Evolutionary conservation across 2,329 filamentous ascomycete genomes (phyloP), one percentile per base, ranked within the genome.

Genomic region (Sporothrix phasma): DNA sequence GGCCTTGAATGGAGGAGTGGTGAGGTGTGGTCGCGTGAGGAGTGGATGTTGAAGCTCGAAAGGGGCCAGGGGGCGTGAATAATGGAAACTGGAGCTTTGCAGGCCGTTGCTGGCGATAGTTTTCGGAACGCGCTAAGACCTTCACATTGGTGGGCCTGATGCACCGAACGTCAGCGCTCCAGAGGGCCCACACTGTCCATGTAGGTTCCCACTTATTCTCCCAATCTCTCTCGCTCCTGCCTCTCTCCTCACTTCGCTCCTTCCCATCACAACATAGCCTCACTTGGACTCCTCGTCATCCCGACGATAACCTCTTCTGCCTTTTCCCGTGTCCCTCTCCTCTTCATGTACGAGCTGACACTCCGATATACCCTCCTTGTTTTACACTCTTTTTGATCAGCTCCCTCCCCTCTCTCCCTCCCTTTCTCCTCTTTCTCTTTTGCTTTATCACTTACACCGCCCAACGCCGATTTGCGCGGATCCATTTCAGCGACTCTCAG

Each of bases 171-270:
- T 56, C 51, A 56, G 31, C 34, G 51, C n/a, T 19, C n/a, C n/a
- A n/a, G n/a, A n/a, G n/a, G n/a, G n/a, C n/a, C n/a, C n/a, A n/a
- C n/a, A n/a, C n/a, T n/a, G n/a, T n/a, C n/a, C n/a, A n/a, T n/a
- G n/a, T n/a, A 59, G 3, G 10, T 46, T 41, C 8, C 56, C 41
- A 34, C 58, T 49, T 19, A 0, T 43, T 45, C 22, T 43, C 43
- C 19, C 58, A 10, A 22, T 61, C 45, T 37, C 34, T 24, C 37
- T 39, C 43, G 78, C 47, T 11, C 17, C 39, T 29, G 19, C 26
- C 22, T 17, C 34, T 41, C 49, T 19, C 7, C 51, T 19, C 51
- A 37, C 10, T 51, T 15, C 13, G n/a, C 17, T 19, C 19, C 31
- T 24, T 47, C 51, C 51, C 31, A 56, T 56, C 51, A 56, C 51